Conservation (phyloP, 305 asterid genomes). For the Solanum hybrid region DNA sequence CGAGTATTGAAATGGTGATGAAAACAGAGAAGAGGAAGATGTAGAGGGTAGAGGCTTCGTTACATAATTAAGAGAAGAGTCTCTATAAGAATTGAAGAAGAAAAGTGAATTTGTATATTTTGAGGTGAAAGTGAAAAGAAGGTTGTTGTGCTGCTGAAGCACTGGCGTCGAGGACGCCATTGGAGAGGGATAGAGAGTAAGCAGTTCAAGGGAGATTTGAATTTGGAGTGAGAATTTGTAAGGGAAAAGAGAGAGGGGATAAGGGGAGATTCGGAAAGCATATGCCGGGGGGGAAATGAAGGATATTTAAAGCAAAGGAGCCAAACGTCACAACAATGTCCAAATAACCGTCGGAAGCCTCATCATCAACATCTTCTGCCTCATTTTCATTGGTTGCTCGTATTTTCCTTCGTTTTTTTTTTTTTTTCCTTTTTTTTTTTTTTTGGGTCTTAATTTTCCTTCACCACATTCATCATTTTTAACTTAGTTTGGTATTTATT, state of each 20-base stretch:
- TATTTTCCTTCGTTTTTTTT: slow-evolving; percentile 8
- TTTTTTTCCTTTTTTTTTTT: no score
- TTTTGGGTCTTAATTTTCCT: not conserved
- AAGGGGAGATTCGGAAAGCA: slow-evolving; percentile 60
- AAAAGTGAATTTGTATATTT: slow-evolving; percentile 14
- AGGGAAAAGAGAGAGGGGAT: slow-evolving; percentile 26
- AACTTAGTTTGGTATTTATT: not conserved
- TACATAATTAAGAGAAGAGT: slow-evolving; percentile 14
- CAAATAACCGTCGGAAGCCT: slow-evolving; percentile 8
- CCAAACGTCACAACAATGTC: not conserved
- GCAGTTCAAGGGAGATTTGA: slow-evolving; percentile 12
- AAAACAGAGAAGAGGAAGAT: slow-evolving; percentile 25
- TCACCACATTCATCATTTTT: not conserved
- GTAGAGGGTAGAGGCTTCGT: slow-evolving; percentile 20
- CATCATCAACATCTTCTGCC: slow-evolving; percentile 8
- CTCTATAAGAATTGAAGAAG: slow-evolving; percentile 19
- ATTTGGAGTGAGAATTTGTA: slow-evolving; percentile 5
- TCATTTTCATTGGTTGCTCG: slow-evolving; percentile 31
- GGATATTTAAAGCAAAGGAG: not conserved
- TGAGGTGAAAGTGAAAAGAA: slow-evolving; percentile 25
- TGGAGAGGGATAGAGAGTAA: slow-evolving; percentile 1
- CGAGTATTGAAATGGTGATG: slow-evolving; percentile 18
- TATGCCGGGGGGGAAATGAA: slow-evolving; percentile 32
- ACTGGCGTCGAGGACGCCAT: slow-evolving; percentile 53
- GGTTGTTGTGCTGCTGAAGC: slow-evolving; percentile 30